A percentile compares a stretch with the other conserved stretches of the same genome.
Conservation (phyloP, 257 asterid genomes). For the Coffea eugenioides region DNA sequence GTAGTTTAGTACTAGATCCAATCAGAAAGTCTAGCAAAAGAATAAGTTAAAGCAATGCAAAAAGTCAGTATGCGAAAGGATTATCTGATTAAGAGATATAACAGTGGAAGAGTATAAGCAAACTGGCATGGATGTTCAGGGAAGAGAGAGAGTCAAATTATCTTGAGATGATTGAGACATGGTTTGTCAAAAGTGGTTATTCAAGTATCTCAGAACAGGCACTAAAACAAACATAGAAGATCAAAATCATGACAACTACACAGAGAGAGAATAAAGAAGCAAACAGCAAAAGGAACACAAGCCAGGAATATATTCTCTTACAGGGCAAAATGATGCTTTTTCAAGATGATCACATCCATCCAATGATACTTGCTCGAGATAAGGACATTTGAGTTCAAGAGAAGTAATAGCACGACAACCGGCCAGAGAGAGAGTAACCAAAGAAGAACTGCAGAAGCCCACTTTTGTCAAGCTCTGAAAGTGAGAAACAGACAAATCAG, state of each 20-base stretch:
- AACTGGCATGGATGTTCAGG: background rate
- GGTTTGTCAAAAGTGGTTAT: background rate
- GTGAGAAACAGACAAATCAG: slow-evolving; percentile 22
- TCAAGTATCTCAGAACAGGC: background rate
- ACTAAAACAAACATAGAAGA: background rate
- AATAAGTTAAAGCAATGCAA: background rate
- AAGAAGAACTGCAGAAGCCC: slow-evolving; percentile 65
- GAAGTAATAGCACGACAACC: slow-evolving; percentile 90
- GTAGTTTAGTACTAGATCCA: background rate
- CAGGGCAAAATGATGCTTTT: slow-evolving; percentile 81
- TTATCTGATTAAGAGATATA: background rate
- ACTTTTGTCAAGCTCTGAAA: slow-evolving; percentile 88
- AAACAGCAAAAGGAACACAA: background rate
- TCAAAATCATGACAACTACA: background rate
- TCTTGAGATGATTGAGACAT: background rate
- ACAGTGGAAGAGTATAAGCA: background rate
- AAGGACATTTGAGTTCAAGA: slow-evolving; percentile 78
- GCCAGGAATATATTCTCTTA: slow-evolving; percentile 38
- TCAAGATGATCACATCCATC: slow-evolving; percentile 99
- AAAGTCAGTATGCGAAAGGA: background rate
- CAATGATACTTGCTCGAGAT: slow-evolving; percentile 77
- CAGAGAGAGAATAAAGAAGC: background rate
- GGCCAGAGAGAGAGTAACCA: slow-evolving; percentile 82
- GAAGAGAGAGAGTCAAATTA: background rate
- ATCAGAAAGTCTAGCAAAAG: background rate